Evolutionary conservation across 805 yeast genomes (phyloP).

Genomic region (Suhomyces vadensis): DNA sequence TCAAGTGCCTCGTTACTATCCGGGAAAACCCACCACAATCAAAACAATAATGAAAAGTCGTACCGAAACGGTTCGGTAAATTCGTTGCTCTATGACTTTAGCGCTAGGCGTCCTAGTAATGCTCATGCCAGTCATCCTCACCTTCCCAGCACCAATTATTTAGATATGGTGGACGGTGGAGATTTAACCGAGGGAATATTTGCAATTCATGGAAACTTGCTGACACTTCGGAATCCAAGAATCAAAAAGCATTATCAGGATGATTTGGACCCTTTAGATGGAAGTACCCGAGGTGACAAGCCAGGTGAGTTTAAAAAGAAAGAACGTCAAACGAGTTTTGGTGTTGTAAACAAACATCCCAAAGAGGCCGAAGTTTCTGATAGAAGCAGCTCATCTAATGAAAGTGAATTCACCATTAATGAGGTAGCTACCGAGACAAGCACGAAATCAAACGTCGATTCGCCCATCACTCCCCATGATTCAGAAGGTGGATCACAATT

Average conservation of each 20-base stretch:
- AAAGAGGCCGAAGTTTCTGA: constrained; percentile 4
- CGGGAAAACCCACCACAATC: neutral
- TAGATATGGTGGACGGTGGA: constrained; percentile 27
- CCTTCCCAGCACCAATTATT: constrained; percentile 19
- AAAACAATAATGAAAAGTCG: neutral
- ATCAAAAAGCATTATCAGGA: constrained; percentile 27
- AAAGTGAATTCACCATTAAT: constrained; percentile 16
- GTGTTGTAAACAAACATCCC: constrained; percentile 10
- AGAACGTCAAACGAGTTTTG: constrained; percentile 18
- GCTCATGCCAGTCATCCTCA: constrained; percentile 14
- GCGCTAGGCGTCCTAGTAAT: constrained; percentile 19
- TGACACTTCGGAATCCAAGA: constrained; percentile 27
- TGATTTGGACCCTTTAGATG: neutral
- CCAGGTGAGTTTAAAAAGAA: neutral
- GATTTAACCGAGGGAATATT: constrained; percentile 24
- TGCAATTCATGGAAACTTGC: constrained; percentile 19
- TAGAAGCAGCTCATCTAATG: constrained; percentile 9
- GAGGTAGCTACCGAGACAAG: constrained; percentile 4
- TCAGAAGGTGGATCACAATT: constrained; percentile 14
- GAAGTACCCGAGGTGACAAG: neutral
- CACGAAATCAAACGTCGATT: neutral
- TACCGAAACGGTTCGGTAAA: constrained; percentile 24
- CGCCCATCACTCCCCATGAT: neutral
- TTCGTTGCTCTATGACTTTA: constrained; percentile 24
- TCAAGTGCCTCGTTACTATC: constrained; percentile 24